A percentile compares a stretch with the other conserved stretches of the same genome.
These are phyloP conservation scores for Ascochyta koolunga DNA, from an alignment of 2,329 filamentous ascomycete genomes.

Conservation along the genomic window DNA sequence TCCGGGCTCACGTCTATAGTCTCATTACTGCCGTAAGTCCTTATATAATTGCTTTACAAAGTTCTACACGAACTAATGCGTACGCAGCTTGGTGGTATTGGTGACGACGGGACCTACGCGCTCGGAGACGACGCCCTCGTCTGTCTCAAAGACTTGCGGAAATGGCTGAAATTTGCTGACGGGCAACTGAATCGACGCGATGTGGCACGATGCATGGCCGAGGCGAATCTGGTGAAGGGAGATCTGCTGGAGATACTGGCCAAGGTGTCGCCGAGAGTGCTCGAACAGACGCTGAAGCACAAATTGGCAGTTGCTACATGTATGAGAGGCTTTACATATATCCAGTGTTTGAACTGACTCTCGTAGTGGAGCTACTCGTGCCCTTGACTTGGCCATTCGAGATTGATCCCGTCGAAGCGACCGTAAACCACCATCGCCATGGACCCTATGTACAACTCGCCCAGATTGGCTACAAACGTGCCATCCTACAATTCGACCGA, in stretches of 20 bases:
- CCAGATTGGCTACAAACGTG: conserved; percentile 87
- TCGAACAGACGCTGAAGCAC: conserved; percentile 75
- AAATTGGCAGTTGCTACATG: conserved; percentile 81
- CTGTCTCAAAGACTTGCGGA: conserved; percentile 89
- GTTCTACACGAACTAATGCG: conserved; percentile 17
- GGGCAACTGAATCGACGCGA: conserved; percentile 93
- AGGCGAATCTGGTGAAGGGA: conserved; percentile 88
- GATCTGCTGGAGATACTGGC: conserved; percentile 90
- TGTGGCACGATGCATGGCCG: conserved; percentile 88
- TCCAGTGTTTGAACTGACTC: conserved; percentile 21
- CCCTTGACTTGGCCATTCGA: conserved; percentile 95
- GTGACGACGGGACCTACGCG: conserved; percentile 81
- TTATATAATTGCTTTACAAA: background rate
- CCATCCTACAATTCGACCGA: conserved; percentile 82
- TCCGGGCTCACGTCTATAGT: conserved; percentile 91
- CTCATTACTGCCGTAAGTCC: conserved; percentile 83
- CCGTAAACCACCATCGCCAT: conserved; percentile 90
- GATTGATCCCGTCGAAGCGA: conserved; percentile 78
- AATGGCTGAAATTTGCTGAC: conserved; percentile 94
- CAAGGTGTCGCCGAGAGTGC: conserved; percentile 71
- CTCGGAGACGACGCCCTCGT: conserved; percentile 93
- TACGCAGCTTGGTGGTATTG: conserved; percentile 81
- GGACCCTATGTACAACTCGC: conserved; percentile 86
- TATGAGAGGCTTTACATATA: conserved; percentile 27
- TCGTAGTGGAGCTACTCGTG: conserved; percentile 79